These are phyloP conservation scores for Dendryphion nanum DNA, from an alignment of 2,329 filamentous ascomycete genomes.

Conservation along the genomic window DNA sequence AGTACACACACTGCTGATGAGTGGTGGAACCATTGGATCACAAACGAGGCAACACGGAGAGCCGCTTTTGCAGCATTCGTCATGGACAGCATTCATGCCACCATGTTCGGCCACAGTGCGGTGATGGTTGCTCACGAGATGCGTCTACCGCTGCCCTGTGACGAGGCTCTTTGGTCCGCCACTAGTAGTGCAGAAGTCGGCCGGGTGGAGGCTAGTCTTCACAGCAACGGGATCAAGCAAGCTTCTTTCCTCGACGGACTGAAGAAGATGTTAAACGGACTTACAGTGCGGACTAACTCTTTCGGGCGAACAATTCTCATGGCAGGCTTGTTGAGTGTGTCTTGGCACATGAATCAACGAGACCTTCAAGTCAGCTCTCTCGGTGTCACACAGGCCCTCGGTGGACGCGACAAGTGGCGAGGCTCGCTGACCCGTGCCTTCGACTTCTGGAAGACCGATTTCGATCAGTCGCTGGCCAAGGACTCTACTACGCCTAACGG, in stretches of 20 bases:
- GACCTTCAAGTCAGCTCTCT: constrained; percentile 90
- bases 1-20: constrained; percentile 75
- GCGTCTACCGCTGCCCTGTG: constrained; percentile 84
- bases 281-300: constrained; percentile 83
- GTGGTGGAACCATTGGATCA: constrained; percentile 96
- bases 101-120: constrained; percentile 96
- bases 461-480: constrained; percentile 75
- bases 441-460: constrained; percentile 90
- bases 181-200: constrained; percentile 84
- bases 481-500: constrained; percentile 28
- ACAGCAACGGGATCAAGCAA: constrained; percentile 78
- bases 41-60: constrained; percentile 83
- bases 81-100: constrained; percentile 92
- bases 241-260: constrained; percentile 87
- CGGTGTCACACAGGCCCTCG: constrained; percentile 74
- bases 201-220: constrained; percentile 75
- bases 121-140: constrained; percentile 98
- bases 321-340: constrained; percentile 88
- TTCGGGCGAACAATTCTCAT: constrained; percentile 93
- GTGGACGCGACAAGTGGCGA: constrained; percentile 89
- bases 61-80: constrained; percentile 93
- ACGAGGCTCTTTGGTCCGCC: constrained; percentile 89
- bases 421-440: constrained; percentile 82
- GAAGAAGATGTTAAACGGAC: constrained; percentile 82
- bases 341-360: constrained; percentile 96